Conservation (phyloP, 768 basidiomycete species). For the Tubosaeta sp. region DNA sequence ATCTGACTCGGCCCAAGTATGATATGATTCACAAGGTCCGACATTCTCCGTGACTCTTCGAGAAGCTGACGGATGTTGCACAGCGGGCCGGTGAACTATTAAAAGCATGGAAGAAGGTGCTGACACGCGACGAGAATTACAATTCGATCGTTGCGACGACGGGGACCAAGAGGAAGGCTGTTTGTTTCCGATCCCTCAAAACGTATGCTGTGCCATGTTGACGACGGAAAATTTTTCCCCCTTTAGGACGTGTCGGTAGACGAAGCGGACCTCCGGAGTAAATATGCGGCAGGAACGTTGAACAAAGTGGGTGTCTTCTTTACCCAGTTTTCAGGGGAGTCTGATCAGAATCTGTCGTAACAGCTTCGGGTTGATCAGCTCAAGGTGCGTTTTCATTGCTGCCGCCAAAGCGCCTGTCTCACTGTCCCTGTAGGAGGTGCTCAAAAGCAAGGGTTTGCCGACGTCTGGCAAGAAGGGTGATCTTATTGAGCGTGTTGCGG, state of each 20-base stretch:
- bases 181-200: slow-evolving; percentile 31
- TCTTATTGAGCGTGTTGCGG: slow-evolving; percentile 57
- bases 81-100: slow-evolving; percentile 69
- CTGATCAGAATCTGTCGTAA: slow-evolving; percentile 10
- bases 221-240: background rate
- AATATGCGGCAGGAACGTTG: slow-evolving; percentile 54
- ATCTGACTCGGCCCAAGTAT: slow-evolving; percentile 74
- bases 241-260: slow-evolving; percentile 57
- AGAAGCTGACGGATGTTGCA: background rate
- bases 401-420: background rate
- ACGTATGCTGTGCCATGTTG: background rate
- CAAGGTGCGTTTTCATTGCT: slow-evolving; percentile 45
- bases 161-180: slow-evolving; percentile 70
- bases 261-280: slow-evolving; percentile 70
- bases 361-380: slow-evolving; percentile 77
- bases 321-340: background rate
- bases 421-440: slow-evolving; percentile 51
- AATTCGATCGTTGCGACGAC: slow-evolving; percentile 43
- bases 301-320: slow-evolving; percentile 52
- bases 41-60: background rate
- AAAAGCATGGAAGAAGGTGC: slow-evolving; percentile 62
- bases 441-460: slow-evolving; percentile 59
- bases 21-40: slow-evolving; percentile 76
- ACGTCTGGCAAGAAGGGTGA: slow-evolving; percentile 72
- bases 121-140: slow-evolving; percentile 63